A percentile compares a stretch with the other conserved stretches of the same genome.
Evolutionary conservation across 768 basidiomycete species (phyloP).

Genomic region (Cystofilobasidium capitatum): DNA sequence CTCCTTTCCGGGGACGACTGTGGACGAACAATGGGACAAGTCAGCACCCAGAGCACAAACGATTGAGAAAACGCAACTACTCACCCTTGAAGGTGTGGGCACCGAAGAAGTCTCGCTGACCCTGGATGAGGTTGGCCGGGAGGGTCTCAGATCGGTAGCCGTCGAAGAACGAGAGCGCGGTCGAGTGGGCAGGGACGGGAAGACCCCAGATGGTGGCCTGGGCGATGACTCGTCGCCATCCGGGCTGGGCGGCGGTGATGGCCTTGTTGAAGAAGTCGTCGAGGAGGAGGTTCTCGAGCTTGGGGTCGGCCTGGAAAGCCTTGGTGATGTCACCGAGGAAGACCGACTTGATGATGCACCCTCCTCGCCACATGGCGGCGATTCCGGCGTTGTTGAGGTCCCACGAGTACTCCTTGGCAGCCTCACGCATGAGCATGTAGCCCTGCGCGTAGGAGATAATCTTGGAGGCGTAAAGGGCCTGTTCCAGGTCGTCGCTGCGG

Average conservation of each 20-base stretch:
- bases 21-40: conserved; percentile 41
- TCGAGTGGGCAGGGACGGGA: conserved; percentile 70
- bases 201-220: conserved; percentile 85
- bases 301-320: conserved; percentile 73
- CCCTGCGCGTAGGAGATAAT: conserved; percentile 99
- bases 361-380: conserved; percentile 98
- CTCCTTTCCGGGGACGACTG: conserved; percentile 87
- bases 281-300: conserved; percentile 85
- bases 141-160: conserved; percentile 93
- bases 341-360: conserved; percentile 95
- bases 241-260: conserved; percentile 86
- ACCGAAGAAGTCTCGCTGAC: conserved; percentile 98
- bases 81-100: conserved; percentile 33
- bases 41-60: not conserved
- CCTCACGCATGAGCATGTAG: conserved; percentile 98
- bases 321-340: conserved; percentile 87
- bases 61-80: not conserved
- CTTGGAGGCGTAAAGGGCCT: conserved; percentile 97
- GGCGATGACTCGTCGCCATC: conserved; percentile 94
- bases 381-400: conserved; percentile 54
- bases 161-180: conserved; percentile 82
- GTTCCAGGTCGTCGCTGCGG: conserved; percentile 66
- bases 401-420: conserved; percentile 62
- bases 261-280: conserved; percentile 69
- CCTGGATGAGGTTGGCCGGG: conserved; percentile 90